Evolutionary conservation across 2,329 filamentous ascomycete species (phyloP).

Genomic region (Diplocarpon rosae): DNA sequence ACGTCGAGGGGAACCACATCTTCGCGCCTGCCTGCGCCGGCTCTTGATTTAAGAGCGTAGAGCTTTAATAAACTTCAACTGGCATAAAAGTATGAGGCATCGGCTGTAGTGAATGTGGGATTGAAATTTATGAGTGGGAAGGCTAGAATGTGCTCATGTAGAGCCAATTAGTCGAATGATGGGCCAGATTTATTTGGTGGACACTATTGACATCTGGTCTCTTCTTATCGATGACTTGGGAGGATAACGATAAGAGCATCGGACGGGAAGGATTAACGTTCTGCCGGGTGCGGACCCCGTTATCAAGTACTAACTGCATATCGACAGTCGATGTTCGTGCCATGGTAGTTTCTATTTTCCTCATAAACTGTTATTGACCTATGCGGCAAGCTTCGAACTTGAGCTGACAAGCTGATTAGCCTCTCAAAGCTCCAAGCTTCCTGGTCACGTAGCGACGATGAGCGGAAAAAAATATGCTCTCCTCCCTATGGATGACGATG

Average conservation of each 20-base stretch:
- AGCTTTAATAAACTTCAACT: conserved; percentile 7
- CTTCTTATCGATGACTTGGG: conserved; percentile 8
- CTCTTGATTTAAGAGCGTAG: conserved; percentile 6
- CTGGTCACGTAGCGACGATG: conserved; percentile 7
- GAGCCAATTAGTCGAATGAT: conserved; percentile 3
- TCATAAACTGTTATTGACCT: no score
- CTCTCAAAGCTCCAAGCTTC: not conserved
- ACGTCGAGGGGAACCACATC: conserved; percentile 41
- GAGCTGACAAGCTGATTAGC: conserved; percentile 1
- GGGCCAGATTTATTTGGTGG: conserved; percentile 12
- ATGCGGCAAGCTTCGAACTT: not conserved
- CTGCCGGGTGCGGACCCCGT: not conserved
- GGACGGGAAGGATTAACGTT: not conserved
- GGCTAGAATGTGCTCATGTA: not conserved
- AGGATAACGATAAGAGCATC: not conserved
- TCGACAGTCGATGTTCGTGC: no score
- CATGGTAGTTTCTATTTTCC: no score
- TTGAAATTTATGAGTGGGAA: conserved; percentile 7
- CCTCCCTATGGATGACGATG: conserved; percentile 55
- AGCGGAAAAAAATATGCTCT: conserved; percentile 54
- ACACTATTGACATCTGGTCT: conserved; percentile 15
- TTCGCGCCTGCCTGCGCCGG: conserved; percentile 20
- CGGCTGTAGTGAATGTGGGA: conserved; percentile 11
- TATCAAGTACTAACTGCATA: no score
- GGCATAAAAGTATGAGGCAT: conserved; percentile 10